Evolutionary conservation across 495 filamentous ascomycete genomes (phyloP).

Genomic region (Cercophora newfieldiana): DNA sequence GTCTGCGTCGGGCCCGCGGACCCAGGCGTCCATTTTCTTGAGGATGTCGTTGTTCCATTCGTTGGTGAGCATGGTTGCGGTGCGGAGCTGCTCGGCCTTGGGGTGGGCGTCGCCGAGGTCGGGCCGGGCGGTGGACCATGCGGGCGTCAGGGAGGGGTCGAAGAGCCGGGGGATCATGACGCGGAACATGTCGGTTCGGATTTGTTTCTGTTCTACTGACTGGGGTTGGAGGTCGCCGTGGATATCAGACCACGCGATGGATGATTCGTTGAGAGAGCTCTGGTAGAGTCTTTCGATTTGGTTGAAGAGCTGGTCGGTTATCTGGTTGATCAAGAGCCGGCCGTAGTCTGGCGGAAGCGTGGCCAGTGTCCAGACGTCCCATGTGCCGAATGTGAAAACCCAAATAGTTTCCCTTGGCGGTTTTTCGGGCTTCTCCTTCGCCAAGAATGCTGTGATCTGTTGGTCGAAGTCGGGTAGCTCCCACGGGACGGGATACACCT

Average conservation of each 20-base stretch:
- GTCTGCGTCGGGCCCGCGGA: not conserved
- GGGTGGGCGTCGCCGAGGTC: conserved; percentile 28
- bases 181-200: conserved; percentile 30
- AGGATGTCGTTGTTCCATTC: conserved; percentile 37
- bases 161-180: conserved; percentile 46
- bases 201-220: not conserved
- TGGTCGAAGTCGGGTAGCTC: conserved; percentile 39
- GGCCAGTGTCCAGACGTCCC: conserved; percentile 51
- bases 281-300: conserved; percentile 45
- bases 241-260: conserved; percentile 23
- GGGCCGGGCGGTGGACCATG: conserved; percentile 35
- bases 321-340: conserved; percentile 28
- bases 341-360: conserved; percentile 38
- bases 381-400: conserved; percentile 48
- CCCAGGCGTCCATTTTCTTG: conserved; percentile 31
- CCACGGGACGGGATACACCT: conserved; percentile 31
- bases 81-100: conserved; percentile 38
- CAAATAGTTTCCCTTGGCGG: conserved; percentile 44
- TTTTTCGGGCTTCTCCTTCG: conserved; percentile 21
- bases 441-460: conserved; percentile 44
- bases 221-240: not conserved
- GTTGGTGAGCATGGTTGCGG: conserved; percentile 34
- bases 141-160: conserved; percentile 46
- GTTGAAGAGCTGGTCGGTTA: conserved; percentile 37
- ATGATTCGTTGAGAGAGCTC: conserved; percentile 33